Base-by-base conservation (phyloP, 768 basidiomycete species). In the Boletus insuetus region DNA sequence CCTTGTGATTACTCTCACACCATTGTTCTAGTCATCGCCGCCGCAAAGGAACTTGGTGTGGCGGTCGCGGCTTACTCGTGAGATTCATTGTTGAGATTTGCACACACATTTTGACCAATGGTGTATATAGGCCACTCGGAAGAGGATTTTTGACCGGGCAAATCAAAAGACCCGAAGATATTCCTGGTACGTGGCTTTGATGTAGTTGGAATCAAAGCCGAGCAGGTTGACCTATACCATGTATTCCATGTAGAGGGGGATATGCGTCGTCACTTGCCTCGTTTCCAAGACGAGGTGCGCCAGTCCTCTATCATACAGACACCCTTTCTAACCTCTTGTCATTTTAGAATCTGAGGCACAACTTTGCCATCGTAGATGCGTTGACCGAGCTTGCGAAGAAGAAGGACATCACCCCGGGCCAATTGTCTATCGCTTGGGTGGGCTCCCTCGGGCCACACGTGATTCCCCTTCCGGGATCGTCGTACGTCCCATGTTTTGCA, bases 31-130 rank as follows among this genome's bases (percentile, higher is more conserved):
- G 84, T 84, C 26, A 77, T 86, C 54, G 74, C 75, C 2, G 74
- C 82, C 7, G 78, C 81, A 13, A 65, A 72, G 42, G 81, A 83
- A 60, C 75, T 84, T 24, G 78, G 77, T 1, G 74, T 86, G 54
- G 69, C 82, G 12, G 76, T 86, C 17, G 64, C 80, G n/a, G 84
- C 78, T 37, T 87, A 87, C 62, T 80, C 82, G 78, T 80, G 49
- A 20, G 77, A 24, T 38, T 40, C 54, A 17, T 31, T 2, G 43
- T 9, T 5, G 35, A 37, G 0, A 6, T 37, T 22, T 82, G 22
- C 3, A 26, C 14, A n/a, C 14, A 43, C 42, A 16, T 4, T 13
- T 13, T 43, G 42, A 43, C 34, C 34, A 13, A 2, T n/a, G 13
- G 14, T 24, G 14, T 29, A n/a, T 8, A 17, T 43, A 43, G 42